Base-by-base conservation (phyloP, 2,329 filamentous ascomycete genomes). In the Colletotrichum noveboracense region DNA sequence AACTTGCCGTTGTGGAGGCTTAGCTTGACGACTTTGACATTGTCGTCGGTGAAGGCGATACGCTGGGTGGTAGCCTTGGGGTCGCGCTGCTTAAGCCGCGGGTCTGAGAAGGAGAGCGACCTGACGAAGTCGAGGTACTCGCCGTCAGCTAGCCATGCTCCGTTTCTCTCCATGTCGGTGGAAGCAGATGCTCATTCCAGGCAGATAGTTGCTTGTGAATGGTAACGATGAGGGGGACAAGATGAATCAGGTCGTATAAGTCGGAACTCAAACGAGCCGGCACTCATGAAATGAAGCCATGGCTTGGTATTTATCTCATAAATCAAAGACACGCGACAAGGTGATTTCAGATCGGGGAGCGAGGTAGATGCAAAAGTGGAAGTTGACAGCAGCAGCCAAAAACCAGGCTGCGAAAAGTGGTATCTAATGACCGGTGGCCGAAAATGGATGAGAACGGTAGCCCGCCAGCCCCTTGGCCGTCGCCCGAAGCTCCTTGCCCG, bases 1-100 rank as follows among this genome's bases (percentile, higher is more conserved):
- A 73, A 79, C 65, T n/a, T 24, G 16, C 66, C 74, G 24, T 76
- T 64, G 21, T 76, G 38, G 28, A 74, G 73, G 36, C 58, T 62
- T 21, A 78, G 72, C 61, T 79, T 77, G 28, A 76, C 78, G 21
- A 78, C 77, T 3, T 77, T 62, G 28, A 70, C 78, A 32, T 69
- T 34, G 48, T 75, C 52, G 13, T 74, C 66, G 38, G 76, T 71
- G 66, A 77, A 80, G 6, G 78, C 66, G 21, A 78, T 74, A 30
- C 71, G 70, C 28, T 79, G 71, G 13, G 36, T 71, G 34, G 66
- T 60, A 2, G 78, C 78, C 43, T 80, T 80, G 21, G 79, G 79
- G 21, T 80, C 79, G 0, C 78, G 74, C 36, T 74, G 75, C 28
- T 64, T 65, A 1, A 80, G 77, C 5, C 79, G 75, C 8, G 79